Evolutionary conservation across 1,284 basidiomycete genomes (phyloP), one percentile per base, ranked within the genome.

Genomic region (Cutaneotrichosporon spelunceum): DNA sequence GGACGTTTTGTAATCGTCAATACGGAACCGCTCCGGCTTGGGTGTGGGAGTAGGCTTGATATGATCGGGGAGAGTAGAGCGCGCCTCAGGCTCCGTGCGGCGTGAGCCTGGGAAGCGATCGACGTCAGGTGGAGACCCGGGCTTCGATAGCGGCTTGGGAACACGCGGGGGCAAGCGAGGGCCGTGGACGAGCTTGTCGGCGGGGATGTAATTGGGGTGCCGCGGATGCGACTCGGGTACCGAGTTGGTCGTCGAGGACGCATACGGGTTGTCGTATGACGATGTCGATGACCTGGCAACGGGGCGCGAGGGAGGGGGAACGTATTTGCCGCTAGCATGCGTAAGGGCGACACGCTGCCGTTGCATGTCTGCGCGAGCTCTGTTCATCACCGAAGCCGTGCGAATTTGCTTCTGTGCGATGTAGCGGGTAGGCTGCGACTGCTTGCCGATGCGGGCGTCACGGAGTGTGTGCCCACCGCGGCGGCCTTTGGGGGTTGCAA

Each of bases 301-400:
- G 16, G 58, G 24, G 21, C 53, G 59, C 27, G 67, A 30, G 3
- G 72, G 48, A 0, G 71, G 71, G 4, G 72, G 70, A 19, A 72
- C 56, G 50, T 65, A 73, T 53, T 64, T 65, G 5, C 76, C 74
- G 3, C 69, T 68, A 16, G 74, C 74, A 53, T 76, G 72, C 1
- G 74, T 76, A 42, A 78, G 63, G 0, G 74, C 72, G 7, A 76
- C 60, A 19, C 74, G 58, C 7, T 72, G 70, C 16, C 74, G 66
- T 39, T 74, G 70, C 1, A 69, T 68, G 26, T 78, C 76, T 4
- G 57, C 53, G 23, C 72, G 63, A 1, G 76, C 76, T 62, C 72
- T 75, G 23, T 67, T 69, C 1, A 76, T 66, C 2, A 19, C 39
- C 19, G 39, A 42, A 5, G 70, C 64, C 13, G 34, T 54, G 24